phyloP scores from a whole-genome alignment of 768 basidiomycete genomes.

The Phallus indusiatus region DNA sequence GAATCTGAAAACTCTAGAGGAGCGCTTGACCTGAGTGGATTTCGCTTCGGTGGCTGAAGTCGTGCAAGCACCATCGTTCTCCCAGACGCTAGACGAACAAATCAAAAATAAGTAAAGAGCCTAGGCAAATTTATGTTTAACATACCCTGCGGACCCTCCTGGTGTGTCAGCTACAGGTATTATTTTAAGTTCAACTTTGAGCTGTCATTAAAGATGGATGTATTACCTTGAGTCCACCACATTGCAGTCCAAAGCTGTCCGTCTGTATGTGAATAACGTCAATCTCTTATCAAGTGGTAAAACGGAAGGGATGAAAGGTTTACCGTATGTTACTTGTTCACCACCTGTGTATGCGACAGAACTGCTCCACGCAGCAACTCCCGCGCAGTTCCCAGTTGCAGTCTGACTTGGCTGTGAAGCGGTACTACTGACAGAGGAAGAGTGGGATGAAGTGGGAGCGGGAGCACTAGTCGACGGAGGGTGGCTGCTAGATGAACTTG shows the following conservation, averaged over 20 bases:
- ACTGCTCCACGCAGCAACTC: conserved; percentile 43
- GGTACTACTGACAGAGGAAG: conserved; percentile 12
- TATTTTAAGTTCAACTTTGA: background rate
- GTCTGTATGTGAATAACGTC: conserved; percentile 26
- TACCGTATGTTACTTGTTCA: conserved; percentile 42
- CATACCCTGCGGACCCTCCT: background rate
- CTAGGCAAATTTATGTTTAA: background rate
- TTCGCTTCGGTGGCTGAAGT: background rate
- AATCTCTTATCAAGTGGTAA: background rate
- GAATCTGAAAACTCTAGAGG: background rate
- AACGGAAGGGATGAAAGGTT: conserved; percentile 11
- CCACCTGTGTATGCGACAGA: conserved; percentile 40
- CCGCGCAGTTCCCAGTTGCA: conserved; percentile 31
- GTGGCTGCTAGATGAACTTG: conserved; percentile 9
- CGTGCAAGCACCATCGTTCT: conserved; percentile 45
- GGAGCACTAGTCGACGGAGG: conserved; percentile 4
- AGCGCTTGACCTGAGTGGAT: background rate
- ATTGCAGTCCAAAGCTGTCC: conserved; percentile 40
- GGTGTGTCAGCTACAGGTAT: conserved; percentile 1
- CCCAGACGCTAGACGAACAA: conserved; percentile 35
- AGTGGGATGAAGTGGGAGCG: conserved; percentile 17
- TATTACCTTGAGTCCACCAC: conserved; percentile 53
- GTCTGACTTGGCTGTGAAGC: background rate
- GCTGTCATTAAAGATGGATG: conserved; percentile 19
- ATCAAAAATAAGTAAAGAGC: background rate